Conservation (phyloP, 2,329 filamentous ascomycete genomes). For the Metarhizium sp. region DNA sequence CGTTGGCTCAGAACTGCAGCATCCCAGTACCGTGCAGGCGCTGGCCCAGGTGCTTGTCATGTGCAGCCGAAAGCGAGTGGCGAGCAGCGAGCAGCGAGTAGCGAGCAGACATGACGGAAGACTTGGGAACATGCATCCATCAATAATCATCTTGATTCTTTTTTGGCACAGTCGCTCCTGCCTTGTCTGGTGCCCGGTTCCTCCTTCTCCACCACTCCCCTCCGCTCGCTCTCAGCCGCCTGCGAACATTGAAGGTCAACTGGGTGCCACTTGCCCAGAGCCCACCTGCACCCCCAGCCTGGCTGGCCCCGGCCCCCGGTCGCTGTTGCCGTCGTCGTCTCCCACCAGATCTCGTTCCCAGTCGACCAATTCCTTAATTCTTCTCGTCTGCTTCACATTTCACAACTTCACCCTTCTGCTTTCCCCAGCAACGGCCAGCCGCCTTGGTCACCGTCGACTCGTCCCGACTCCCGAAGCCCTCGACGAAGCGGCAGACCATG, state of each 20-base stretch:
- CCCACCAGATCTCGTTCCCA: conserved; percentile 3
- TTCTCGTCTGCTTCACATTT: background rate
- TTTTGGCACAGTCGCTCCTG: background rate
- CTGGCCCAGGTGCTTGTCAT: background rate
- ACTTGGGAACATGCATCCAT: background rate
- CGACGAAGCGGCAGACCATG: conserved; percentile 2
- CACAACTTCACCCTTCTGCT: background rate
- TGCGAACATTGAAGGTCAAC: background rate
- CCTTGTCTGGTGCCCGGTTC: background rate
- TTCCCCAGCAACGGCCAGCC: background rate
- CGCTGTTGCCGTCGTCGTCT: background rate
- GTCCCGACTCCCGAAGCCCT: background rate
- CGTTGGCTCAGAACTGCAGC: background rate
- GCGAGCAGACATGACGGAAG: background rate
- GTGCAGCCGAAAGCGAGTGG: background rate
- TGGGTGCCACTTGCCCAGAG: background rate
- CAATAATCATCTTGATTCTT: background rate
- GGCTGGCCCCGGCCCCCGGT: background rate
- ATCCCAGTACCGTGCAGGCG: background rate
- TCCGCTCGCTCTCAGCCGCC: background rate
- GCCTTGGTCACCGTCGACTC: background rate
- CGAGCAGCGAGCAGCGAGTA: too few species aligned
- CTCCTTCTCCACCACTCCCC: background rate
- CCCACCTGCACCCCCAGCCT: background rate
- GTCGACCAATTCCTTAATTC: conserved; percentile 1